phyloP scores from a whole-genome alignment of 306 rosid species.

The Cajanus cajan region DNA sequence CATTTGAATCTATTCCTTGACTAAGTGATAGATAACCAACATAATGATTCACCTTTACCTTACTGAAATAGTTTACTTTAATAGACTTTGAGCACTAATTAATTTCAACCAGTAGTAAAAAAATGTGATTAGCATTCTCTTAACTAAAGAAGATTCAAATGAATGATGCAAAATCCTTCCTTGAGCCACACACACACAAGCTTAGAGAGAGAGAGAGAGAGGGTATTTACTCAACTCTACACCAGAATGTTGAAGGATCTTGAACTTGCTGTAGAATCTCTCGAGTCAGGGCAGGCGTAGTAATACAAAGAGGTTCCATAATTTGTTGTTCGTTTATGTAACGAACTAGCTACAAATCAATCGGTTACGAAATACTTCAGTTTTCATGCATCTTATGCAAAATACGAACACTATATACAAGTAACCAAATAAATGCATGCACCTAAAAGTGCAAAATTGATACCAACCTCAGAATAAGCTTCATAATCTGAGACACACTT shows the following conservation, averaged over 20 bases:
- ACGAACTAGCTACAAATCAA: conserved; percentile 31
- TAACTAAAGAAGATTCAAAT: background rate
- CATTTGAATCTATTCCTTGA: too few relatives aligned
- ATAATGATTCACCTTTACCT: too few relatives aligned
- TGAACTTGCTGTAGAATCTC: background rate
- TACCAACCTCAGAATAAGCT: conserved; percentile 35
- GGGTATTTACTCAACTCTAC: conserved; percentile 32
- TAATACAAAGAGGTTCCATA: conserved; percentile 40
- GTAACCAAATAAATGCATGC: background rate
- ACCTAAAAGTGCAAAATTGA: background rate
- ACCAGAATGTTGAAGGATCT: conserved; percentile 11
- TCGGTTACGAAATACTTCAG: background rate
- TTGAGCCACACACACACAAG: background rate
- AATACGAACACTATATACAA: background rate
- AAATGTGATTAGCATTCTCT: background rate
- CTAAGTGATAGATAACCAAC: too few relatives aligned
- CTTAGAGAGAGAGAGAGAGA: background rate
- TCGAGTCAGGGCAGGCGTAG: conserved; percentile 25
- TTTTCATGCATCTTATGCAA: background rate
- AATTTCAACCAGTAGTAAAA: background rate
- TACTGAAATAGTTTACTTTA: too few relatives aligned
- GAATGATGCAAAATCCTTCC: background rate
- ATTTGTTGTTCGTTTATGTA: conserved; percentile 26
- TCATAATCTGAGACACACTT: conserved; percentile 36
- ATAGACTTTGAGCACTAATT: too few relatives aligned